Conservation (phyloP, 208 protist species). For the Novymonas esmeraldas region DNA sequence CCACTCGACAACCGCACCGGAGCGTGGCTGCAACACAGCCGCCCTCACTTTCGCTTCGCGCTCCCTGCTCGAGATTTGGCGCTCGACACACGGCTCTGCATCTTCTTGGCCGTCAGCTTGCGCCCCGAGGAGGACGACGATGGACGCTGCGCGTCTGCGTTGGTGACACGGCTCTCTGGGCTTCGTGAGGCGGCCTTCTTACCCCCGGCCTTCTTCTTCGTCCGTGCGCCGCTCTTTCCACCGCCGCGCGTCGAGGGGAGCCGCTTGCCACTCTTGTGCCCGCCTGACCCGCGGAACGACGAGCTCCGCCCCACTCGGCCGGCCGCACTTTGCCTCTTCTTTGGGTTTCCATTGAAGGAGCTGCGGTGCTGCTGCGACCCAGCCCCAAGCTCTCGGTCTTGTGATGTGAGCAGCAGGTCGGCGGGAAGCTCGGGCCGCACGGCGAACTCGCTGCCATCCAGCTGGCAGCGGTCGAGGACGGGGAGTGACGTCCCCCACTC, state of each 20-base stretch:
- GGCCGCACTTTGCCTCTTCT: conserved; percentile 22
- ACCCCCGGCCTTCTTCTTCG: conserved; percentile 4
- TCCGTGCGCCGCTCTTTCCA: conserved; percentile 3
- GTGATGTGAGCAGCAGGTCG: conserved; percentile 23
- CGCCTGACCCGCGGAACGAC: conserved; percentile 3
- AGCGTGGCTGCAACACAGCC: too few species aligned
- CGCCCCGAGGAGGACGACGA: neutral
- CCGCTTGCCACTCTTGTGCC: conserved; percentile 15
- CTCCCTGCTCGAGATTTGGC: neutral
- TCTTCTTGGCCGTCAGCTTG: neutral
- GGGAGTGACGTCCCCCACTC: conserved; percentile 19
- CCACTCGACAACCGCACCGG: too few species aligned
- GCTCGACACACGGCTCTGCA: conserved; percentile 4
- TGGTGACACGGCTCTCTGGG: neutral
- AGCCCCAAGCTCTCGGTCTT: conserved; percentile 17
- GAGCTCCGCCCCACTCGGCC: conserved; percentile 14
- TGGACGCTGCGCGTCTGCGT: neutral
- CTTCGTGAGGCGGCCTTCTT: neutral
- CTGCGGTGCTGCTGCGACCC: conserved; percentile 9
- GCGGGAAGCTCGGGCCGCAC: conserved; percentile 21
- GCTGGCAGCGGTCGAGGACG: conserved; percentile 25
- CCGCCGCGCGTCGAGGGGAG: neutral
- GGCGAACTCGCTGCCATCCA: neutral
- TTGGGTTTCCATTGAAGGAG: conserved; percentile 8
- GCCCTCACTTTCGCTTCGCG: neutral